Evolutionary conservation across 495 filamentous ascomycete species (phyloP).

Genomic region (Staphylotrichum tortipilum): DNA sequence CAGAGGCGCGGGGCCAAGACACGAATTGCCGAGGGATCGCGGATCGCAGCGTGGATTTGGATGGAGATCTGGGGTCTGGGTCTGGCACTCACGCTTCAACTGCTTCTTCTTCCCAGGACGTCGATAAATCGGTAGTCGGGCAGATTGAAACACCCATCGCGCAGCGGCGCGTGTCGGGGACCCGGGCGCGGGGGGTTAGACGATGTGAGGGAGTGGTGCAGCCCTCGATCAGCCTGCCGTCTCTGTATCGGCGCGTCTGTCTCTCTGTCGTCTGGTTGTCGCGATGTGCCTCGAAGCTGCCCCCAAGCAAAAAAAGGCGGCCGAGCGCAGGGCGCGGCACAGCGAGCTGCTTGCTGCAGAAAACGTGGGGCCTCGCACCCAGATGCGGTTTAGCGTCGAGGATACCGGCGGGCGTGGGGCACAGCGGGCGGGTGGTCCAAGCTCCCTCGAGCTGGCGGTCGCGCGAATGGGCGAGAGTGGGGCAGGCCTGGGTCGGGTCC

Average conservation of each 20-base stretch:
- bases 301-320: neutral
- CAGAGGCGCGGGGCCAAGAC: no score
- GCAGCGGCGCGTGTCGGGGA: slow-evolving; percentile 19
- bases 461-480: neutral
- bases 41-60: neutral
- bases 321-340: no score
- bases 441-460: neutral
- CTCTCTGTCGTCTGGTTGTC: no score
- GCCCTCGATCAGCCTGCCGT: neutral
- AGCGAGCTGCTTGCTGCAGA: no score
- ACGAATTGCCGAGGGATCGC: no score
- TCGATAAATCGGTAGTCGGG: slow-evolving; percentile 4
- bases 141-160: slow-evolving; percentile 23
- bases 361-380: neutral
- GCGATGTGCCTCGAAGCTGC: neutral
- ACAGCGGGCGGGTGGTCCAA: neutral
- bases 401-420: neutral
- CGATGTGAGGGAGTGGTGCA: neutral
- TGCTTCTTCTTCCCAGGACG: slow-evolving; percentile 13
- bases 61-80: no score
- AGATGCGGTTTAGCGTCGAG: neutral
- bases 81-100: slow-evolving; percentile 21
- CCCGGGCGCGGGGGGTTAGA: neutral
- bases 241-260: neutral
- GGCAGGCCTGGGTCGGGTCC: no score